These are phyloP conservation scores for Penicillium samsonianum DNA, from an alignment of 495 filamentous ascomycete species.

Conservation along the genomic window DNA sequence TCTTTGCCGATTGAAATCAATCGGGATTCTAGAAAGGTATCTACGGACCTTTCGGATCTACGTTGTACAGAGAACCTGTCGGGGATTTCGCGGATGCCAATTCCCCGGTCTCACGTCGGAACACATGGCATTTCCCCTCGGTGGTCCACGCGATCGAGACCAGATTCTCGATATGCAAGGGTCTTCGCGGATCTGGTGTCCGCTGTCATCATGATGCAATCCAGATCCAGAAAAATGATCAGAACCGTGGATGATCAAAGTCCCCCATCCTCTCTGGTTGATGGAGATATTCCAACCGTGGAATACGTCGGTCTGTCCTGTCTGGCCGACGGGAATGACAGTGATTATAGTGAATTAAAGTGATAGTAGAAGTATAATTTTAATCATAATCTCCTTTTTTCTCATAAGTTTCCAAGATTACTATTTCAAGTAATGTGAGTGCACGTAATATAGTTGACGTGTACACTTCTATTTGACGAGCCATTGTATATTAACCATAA, in stretches of 20 bases:
- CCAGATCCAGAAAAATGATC: too few species aligned
- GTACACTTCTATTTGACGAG: background rate
- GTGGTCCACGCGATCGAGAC: constrained; percentile 9
- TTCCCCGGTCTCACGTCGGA: background rate
- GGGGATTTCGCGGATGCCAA: background rate
- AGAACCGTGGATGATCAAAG: background rate
- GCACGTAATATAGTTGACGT: background rate
- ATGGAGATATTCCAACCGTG: background rate
- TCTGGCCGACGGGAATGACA: background rate
- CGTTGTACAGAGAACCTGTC: background rate
- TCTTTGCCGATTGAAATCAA: background rate
- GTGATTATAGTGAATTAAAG: background rate
- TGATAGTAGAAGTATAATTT: constrained; percentile 2
- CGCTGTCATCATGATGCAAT: constrained; percentile 6
- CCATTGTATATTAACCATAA: background rate
- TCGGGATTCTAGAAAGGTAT: background rate
- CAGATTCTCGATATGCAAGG: constrained; percentile 7
- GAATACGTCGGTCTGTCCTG: background rate
- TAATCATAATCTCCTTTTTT: background rate
- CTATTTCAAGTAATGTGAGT: background rate
- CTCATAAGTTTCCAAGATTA: too few species aligned
- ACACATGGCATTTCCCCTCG: background rate
- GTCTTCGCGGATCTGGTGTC: constrained; percentile 1
- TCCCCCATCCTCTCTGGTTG: background rate
- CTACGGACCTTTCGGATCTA: background rate